Evolutionary conservation across 192 early-diverging fungal genomes (phyloP).

Genomic region (Coemansia sp.): DNA sequence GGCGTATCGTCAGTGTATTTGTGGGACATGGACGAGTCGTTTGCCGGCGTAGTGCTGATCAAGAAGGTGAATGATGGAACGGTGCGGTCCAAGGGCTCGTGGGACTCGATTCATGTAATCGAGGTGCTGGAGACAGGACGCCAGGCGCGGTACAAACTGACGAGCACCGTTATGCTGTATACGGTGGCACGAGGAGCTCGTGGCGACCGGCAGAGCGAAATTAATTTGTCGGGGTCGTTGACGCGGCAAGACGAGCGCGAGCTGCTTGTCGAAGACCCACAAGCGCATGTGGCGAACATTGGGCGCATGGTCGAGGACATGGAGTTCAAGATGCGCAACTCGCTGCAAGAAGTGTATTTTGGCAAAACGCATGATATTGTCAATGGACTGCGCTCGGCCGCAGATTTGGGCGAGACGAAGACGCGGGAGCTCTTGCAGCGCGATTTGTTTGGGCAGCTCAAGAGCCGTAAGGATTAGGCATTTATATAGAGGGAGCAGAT

Average conservation of each 20-base stretch:
- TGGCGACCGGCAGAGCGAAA: conserved; percentile 55
- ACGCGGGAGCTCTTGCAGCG: conserved; percentile 77
- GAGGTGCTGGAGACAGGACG: conserved; percentile 85
- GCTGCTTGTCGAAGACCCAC: conserved; percentile 66
- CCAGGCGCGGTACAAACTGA: conserved; percentile 91
- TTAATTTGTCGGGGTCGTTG: conserved; percentile 90
- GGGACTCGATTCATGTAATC: conserved; percentile 98
- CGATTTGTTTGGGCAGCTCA: conserved; percentile 74
- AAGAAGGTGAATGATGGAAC: conserved; percentile 86
- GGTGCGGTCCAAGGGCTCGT: conserved; percentile 80
- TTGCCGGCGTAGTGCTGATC: conserved; percentile 92
- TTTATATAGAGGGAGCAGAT: background rate
- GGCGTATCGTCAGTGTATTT: conserved; percentile 97
- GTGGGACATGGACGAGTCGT: conserved; percentile 85
- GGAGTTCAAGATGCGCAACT: conserved; percentile 96
- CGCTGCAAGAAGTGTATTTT: conserved; percentile 94
- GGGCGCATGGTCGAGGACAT: conserved; percentile 97
- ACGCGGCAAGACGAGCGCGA: conserved; percentile 92
- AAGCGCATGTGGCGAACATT: conserved; percentile 88
- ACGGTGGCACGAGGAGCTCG: conserved; percentile 67
- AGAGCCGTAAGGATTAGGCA: conserved; percentile 46
- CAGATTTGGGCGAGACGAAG: conserved; percentile 71
- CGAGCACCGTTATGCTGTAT: conserved; percentile 94
- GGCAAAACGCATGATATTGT: conserved; percentile 97
- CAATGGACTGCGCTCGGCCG: conserved; percentile 82